These are phyloP conservation scores for Deakozyma indianensis DNA, from an alignment of 805 yeast genomes.

Conservation along the genomic window DNA sequence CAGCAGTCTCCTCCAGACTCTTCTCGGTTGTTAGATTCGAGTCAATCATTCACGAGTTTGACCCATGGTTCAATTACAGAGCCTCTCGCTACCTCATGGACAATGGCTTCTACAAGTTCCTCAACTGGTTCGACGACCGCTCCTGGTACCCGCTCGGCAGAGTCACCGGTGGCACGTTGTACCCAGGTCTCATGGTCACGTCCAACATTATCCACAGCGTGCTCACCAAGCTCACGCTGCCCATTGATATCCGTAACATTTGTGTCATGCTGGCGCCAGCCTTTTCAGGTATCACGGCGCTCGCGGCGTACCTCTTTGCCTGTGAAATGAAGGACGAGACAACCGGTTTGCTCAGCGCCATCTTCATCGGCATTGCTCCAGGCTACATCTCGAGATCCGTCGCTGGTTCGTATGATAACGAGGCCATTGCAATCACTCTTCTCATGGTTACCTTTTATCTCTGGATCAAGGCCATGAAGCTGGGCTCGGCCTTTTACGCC, in stretches of 20 bases:
- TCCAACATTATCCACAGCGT: constrained; percentile 79
- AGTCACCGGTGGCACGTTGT: constrained; percentile 96
- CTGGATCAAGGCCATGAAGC: constrained; percentile 89
- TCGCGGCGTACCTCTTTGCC: constrained; percentile 76
- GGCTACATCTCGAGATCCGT: constrained; percentile 97
- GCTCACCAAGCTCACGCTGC: constrained; percentile 51
- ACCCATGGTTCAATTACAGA: constrained; percentile 55
- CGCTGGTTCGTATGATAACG: constrained; percentile 97
- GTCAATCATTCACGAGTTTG: constrained; percentile 90
- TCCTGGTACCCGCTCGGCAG: constrained; percentile 99
- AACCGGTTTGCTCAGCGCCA: constrained; percentile 85
- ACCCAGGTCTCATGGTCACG: constrained; percentile 97
- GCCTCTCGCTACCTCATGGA: constrained; percentile 87
- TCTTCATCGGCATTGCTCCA: constrained; percentile 94
- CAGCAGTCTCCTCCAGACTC: constrained; percentile 81
- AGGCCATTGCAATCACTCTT: constrained; percentile 93
- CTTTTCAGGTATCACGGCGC: constrained; percentile 83
- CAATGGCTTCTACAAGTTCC: constrained; percentile 75
- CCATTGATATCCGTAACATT: constrained; percentile 86
- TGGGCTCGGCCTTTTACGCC: constrained; percentile 79
- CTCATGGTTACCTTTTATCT: constrained; percentile 89
- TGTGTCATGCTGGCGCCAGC: constrained; percentile 97
- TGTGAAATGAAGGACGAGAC: constrained; percentile 78
- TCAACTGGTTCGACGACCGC: constrained; percentile 97
- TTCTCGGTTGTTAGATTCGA: constrained; percentile 96